These are phyloP conservation scores for Fennellomyces sp. DNA, from an alignment of 371 early-diverging fungal genomes.

Conservation along the genomic window DNA sequence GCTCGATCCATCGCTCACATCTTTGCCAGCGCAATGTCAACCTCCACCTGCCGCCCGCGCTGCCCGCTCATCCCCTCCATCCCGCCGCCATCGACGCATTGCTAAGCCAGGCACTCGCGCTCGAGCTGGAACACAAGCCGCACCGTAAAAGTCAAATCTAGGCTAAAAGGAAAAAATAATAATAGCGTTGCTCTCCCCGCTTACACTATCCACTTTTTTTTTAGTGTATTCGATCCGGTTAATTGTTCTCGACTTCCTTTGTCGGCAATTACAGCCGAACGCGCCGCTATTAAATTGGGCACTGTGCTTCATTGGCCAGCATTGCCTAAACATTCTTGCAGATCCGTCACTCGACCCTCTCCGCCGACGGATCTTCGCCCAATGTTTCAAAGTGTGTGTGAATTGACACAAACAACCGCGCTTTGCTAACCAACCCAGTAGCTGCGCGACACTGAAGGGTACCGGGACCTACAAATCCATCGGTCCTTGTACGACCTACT, in stretches of 20 bases:
- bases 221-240: conserved; percentile 3
- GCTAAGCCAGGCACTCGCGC: not conserved
- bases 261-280: conserved; percentile 5
- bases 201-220: not conserved
- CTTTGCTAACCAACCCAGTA: not conserved
- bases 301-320: conserved; percentile 9
- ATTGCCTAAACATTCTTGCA: conserved; percentile 2
- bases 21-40: not conserved
- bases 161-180: not conserved
- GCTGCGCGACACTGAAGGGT: conserved; percentile 17
- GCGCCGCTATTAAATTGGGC: conserved; percentile 1
- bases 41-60: not conserved
- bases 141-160: not conserved
- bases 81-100: not conserved
- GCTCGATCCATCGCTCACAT: not conserved
- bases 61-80: not conserved
- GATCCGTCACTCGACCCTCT: not conserved
- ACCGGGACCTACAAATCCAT: conserved; percentile 17
- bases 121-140: not conserved
- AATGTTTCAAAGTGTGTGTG: conserved; percentile 11
- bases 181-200: not conserved
- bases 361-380: conserved; percentile 12
- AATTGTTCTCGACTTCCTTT: not conserved
- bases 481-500: conserved; percentile 15
- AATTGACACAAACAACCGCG: conserved; percentile 1